A percentile compares a stretch with the other conserved stretches of the same genome.
Conservation (phyloP, 805 yeast genomes). For the Kodamaea laetipori region DNA sequence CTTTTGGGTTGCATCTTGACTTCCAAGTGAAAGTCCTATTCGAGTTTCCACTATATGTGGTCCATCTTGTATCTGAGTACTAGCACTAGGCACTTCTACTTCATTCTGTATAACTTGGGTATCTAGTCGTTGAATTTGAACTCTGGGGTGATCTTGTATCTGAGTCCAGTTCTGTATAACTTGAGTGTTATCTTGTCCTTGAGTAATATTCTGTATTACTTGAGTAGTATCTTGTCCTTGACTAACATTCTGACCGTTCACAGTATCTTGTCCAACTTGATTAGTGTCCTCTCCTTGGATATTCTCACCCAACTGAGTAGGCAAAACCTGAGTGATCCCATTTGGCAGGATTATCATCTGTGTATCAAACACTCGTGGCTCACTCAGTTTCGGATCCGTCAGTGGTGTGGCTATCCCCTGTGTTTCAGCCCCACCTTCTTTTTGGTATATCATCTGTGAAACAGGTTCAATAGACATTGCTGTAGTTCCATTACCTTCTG, state of each 20-base stretch:
- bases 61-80: not conserved
- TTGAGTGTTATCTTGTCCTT: not conserved
- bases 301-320: not conserved
- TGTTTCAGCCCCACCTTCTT: not conserved
- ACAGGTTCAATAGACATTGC: constrained; percentile 10
- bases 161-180: not conserved
- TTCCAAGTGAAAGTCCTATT: no score
- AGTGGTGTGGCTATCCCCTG: constrained; percentile 1
- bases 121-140: no score
- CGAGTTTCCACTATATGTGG: no score
- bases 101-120: no score
- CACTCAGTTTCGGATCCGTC: not conserved
- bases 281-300: not conserved
- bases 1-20: no score
- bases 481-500: constrained; percentile 2
- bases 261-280: not conserved
- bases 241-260: no score
- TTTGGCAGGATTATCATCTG: constrained; percentile 3
- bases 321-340: not conserved
- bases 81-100: not conserved
- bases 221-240: not conserved
- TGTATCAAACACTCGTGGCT: not conserved
- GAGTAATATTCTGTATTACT: not conserved
- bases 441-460: constrained; percentile 6
- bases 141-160: no score